Base-by-base conservation (phyloP, 257 asterid genomes). In the Cinchona pubescens region DNA sequence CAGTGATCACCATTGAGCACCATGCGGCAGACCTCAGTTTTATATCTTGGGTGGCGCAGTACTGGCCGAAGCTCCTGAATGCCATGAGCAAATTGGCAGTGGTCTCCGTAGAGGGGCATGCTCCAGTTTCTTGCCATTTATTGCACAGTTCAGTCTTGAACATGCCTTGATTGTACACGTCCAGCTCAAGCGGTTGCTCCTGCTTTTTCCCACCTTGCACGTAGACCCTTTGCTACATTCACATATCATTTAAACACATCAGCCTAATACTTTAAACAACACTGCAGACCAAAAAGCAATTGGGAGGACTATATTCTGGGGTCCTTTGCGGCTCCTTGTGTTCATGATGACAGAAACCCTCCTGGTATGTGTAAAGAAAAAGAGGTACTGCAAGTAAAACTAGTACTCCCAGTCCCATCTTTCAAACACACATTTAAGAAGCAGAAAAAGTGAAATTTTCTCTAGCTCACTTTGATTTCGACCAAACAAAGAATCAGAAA, bases 1-100 rank as follows among this genome's bases (percentile, higher is more conserved):
- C 97, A 91, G 16, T 83, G 87, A 23, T 86, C 86, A 13, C 94
- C 91, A n/a, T 81, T 86, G 14, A 91, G 87, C 69, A 91, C 85
- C 97, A 91, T 91, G 35, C 94, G 92, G 81, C 97, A 91, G 46
- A 87, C 92, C 82, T 90, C 97, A 34, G 96, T 90, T 84, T 91
- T 91, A 91, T 90, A 90, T 64, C 96, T 94, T 37, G 97, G 97
- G 86, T 90, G 97, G 83, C 96, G 92, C 58, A 91, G 82, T 29
- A 91, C 88, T 0, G 96, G 97, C 23, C 97, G 96, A 67, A 91
- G 94, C 79, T 91, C 96, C 13, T 85, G 87, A 46, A 91, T 74
- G 74, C 97, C 94, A 53, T 91, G 97, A 59, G 97, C 96, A 74
- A 88, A 91, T 69, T 91, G 97, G 76, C 96, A 91, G 84, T 81